Base-by-base conservation (phyloP, 352 stramenopile species). In the Phytophthora brassicae region DNA sequence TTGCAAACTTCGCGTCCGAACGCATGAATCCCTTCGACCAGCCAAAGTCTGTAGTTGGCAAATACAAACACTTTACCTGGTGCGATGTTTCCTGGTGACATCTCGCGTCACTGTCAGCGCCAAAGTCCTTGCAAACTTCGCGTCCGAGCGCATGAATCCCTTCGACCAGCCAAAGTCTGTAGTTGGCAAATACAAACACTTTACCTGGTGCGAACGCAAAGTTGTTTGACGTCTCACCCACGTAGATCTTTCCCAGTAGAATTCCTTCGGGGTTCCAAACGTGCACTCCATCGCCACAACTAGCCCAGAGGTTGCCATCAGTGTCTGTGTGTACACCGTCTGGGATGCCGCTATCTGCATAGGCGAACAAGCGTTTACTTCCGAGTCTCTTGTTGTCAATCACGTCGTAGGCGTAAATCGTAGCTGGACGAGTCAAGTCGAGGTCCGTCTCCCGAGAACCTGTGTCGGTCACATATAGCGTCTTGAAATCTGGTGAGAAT, bases 121-220 rank as follows among this genome's bases (percentile, higher is more conserved):
- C 52, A 28, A 59, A 59, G 52, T 59, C 52, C 52, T 59, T 59
- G 39, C 52, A 59, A 29, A 59, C 39, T 26, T 59, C 52, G 19
- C 52, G 23, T 12, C 52, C 52, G 12, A 59, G 39, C 26, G 52
- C 52, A 19, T 59, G 50, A 28, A 59, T 59, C 6, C 52, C 52
- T 35, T 59, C 52, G 3, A 59, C 39, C 12, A 59, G 16, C 52
- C 52, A 59, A 6, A 59, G 39, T 17, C 52, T 50, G 38, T 41
- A 35, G 52, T 59, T 59, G 28, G 52, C 52, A 33, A 59, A 59
- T 28, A 59, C 39, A 59, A 59, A 59, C 6, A 59, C 19, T 17
- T 59, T 59, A 17, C 52, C 52, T 39, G 52, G 52, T 6, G 39
- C 52, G 39, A 59, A 59, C 11, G 52, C 52, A 22, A 59, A 59